These are phyloP conservation scores for Pezicula rhizophila DNA, from an alignment of 2,329 filamentous ascomycete species.

Conservation along the genomic window DNA sequence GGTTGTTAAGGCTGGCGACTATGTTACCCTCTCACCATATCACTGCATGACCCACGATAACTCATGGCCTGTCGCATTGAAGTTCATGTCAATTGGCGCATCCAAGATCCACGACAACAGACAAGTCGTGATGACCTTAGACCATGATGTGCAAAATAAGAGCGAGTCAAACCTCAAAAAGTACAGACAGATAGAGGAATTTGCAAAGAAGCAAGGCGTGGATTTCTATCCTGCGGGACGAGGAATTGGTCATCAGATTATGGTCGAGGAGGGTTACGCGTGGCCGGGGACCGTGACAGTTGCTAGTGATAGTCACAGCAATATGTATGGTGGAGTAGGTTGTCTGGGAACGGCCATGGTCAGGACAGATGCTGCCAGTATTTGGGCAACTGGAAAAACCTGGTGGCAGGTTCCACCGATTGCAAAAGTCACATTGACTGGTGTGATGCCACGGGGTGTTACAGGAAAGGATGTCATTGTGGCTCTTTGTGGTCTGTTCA, in stretches of 20 bases:
- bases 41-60: constrained; percentile 87
- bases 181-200: constrained; percentile 74
- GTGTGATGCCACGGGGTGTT: constrained; percentile 69
- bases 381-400: constrained; percentile 76
- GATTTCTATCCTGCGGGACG: constrained; percentile 70
- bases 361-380: constrained; percentile 77
- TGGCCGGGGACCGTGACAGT: constrained; percentile 85
- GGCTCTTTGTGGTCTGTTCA: constrained; percentile 79
- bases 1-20: constrained; percentile 73
- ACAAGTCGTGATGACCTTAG: constrained; percentile 78
- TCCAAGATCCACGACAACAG: constrained; percentile 62
- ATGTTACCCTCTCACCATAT: constrained; percentile 68
- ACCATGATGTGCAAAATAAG: constrained; percentile 87
- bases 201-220: constrained; percentile 72
- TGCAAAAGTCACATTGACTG: constrained; percentile 72
- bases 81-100: constrained; percentile 80
- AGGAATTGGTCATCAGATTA: constrained; percentile 87
- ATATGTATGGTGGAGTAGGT: constrained; percentile 78
- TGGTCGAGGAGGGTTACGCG: constrained; percentile 77
- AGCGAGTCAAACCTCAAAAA: constrained; percentile 74
- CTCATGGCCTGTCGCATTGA: constrained; percentile 65
- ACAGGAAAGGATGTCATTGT: constrained; percentile 94
- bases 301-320: constrained; percentile 71
- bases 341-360: constrained; percentile 77
- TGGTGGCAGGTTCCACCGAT: constrained; percentile 90